Percentiles rank a stretch among this genome's conserved stretches.
Conservation (phyloP, 148 eudicot species). For the Chenopodium suecicum region DNA sequence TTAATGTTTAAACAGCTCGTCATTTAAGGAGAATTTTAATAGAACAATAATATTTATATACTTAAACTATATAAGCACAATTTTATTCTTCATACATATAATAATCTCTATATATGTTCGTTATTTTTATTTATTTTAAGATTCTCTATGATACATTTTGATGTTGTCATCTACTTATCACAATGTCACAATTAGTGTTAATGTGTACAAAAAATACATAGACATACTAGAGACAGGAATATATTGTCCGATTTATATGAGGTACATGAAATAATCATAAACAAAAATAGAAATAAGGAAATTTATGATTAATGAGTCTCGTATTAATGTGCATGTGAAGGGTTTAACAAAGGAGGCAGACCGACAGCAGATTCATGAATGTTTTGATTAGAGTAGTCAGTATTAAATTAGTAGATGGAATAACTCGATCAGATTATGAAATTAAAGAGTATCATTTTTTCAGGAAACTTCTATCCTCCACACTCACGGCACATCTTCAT, state of each 20-base stretch:
- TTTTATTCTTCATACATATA: too few relatives aligned
- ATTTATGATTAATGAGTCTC: neutral
- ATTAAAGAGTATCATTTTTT: neutral
- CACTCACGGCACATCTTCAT: neutral
- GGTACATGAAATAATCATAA: neutral
- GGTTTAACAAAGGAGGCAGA: neutral
- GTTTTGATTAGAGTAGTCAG: neutral
- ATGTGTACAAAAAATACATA: neutral
- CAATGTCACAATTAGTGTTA: neutral
- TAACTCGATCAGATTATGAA: neutral
- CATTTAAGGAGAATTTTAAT: too few relatives aligned
- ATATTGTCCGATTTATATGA: neutral
- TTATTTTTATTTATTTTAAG: too few relatives aligned
- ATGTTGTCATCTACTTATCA: neutral
- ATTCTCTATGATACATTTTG: too few relatives aligned
- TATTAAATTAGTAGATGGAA: neutral
- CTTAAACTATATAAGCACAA: too few relatives aligned
- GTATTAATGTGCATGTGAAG: slow-evolving; percentile 4
- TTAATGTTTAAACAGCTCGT: too few relatives aligned
- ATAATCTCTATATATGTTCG: too few relatives aligned
- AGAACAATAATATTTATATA: too few relatives aligned
- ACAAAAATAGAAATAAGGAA: neutral
- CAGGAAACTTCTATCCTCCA: slow-evolving; percentile 10
- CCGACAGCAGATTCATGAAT: slow-evolving; percentile 11
- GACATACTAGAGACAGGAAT: neutral